phyloP scores from a whole-genome alignment of 2,329 filamentous ascomycete genomes.

The Exophiala sideris region DNA sequence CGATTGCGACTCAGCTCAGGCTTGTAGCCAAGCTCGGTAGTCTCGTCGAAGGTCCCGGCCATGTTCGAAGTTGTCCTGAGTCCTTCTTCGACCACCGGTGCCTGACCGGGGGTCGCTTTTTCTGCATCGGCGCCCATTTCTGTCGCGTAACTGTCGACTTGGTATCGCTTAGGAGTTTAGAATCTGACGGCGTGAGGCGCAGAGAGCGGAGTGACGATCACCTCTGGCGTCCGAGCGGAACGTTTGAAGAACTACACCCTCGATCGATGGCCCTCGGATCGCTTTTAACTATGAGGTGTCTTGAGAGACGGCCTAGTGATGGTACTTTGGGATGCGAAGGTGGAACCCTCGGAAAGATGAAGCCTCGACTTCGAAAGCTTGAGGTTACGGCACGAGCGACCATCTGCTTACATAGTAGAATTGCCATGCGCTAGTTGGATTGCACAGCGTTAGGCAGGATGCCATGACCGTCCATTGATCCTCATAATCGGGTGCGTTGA shows the following conservation, averaged over 20 bases:
- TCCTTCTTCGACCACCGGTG: conserved; percentile 12
- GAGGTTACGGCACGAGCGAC: too few species aligned
- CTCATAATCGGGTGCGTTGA: not conserved
- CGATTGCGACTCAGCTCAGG: conserved; percentile 57
- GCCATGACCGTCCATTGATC: not conserved
- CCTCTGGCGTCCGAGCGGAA: too few species aligned
- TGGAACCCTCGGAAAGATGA: not conserved
- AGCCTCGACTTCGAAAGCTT: not conserved
- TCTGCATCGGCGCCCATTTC: conserved; percentile 19
- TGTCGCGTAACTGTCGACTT: not conserved
- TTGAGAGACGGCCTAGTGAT: too few species aligned
- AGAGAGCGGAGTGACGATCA: not conserved
- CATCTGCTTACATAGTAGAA: too few species aligned
- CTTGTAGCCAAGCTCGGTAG: conserved; percentile 54
- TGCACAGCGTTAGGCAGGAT: not conserved
- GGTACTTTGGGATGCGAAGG: not conserved
- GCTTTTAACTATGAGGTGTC: not conserved
- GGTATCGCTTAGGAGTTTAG: not conserved
- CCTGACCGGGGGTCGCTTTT: conserved; percentile 13
- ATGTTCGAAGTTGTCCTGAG: conserved; percentile 2
- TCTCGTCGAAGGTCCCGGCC: conserved; percentile 35
- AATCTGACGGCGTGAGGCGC: not conserved
- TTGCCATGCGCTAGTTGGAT: not conserved
- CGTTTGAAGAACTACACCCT: not conserved
- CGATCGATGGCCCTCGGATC: not conserved